Percentiles rank a stretch among this genome's conserved stretches.
These are phyloP conservation scores for Tremellales sp. DNA, from an alignment of 1,284 basidiomycete species.

Conservation along the genomic window DNA sequence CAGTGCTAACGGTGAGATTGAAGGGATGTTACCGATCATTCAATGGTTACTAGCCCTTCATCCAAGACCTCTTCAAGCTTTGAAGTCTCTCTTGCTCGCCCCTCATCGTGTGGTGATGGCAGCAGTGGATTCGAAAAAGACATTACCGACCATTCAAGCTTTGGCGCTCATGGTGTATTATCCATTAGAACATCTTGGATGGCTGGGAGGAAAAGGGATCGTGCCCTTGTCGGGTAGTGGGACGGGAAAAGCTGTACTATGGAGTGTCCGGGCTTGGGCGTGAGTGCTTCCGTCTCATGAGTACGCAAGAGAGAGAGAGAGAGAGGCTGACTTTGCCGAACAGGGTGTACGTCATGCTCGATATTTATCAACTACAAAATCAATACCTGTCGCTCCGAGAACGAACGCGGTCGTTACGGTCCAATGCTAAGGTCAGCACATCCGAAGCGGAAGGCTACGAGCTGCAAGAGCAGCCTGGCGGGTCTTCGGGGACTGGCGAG, in stretches of 20 bases:
- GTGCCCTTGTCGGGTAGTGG: conserved; percentile 26
- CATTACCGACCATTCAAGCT: conserved; percentile 37
- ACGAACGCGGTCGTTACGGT: conserved; percentile 19
- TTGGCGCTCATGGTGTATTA: conserved; percentile 40
- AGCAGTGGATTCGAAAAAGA: conserved; percentile 16
- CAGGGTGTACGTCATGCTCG: conserved; percentile 40
- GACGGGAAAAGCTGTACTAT: conserved; percentile 20
- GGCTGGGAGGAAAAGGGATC: conserved; percentile 40
- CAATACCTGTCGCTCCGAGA: conserved; percentile 17
- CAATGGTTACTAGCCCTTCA: conserved; percentile 35
- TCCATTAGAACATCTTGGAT: conserved; percentile 42
- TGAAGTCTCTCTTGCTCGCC: conserved; percentile 14
- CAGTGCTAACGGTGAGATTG: neutral
- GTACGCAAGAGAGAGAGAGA: neutral
- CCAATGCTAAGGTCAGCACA: conserved; percentile 7
- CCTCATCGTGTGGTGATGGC: conserved; percentile 6
- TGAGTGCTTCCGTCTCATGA: conserved; percentile 19
- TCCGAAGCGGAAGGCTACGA: conserved; percentile 37
- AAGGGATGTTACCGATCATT: conserved; percentile 35
- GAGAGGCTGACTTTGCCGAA: neutral
- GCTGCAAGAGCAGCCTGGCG: conserved; percentile 20
- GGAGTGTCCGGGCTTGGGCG: conserved; percentile 46
- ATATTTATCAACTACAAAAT: conserved; percentile 28
- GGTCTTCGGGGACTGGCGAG: neutral
- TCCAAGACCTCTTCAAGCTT: conserved; percentile 28